Base-by-base conservation (phyloP, 371 early-diverging fungal genomes). In the Funneliformis caledonium region DNA sequence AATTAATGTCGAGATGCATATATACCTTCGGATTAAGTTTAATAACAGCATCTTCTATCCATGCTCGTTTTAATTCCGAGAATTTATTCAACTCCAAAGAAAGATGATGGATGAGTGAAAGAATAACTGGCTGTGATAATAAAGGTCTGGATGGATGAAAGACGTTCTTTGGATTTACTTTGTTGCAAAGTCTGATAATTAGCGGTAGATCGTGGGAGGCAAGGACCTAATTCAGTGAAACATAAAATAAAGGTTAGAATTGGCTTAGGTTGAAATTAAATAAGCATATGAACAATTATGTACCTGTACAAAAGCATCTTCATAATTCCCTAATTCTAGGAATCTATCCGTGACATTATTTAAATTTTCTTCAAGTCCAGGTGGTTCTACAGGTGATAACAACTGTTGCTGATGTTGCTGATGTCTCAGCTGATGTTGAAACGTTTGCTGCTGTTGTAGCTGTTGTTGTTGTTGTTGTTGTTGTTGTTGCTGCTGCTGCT, bases 101-200 rank as follows among this genome's bases (percentile, higher is more conserved):
- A 9, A 82, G 79, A n/a, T 82, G 80, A 47, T 82, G 82, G 47
- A 82, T 45, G 22, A 82, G 72, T 8, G 82, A 82, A 48, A 82
- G 70, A 10, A 82, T 60, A 19, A 82, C 82, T 22, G 80, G 79
- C 60, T 82, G 82, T 26, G 70, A 72, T 22, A 82, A 31, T 50
- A 61, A 42, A 16, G 60, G 7, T 33, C 69, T 61, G 0, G 50
- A 22, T 12, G 56, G 47, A 45, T 9, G 16, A 43, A 82, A 78
- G 10, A 82, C 73, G n/a, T 10, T 47, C 42, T 64, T 69, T 9
- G 79, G 82, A 42, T 43, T 72, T 1, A 77, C 48, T 62, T 72
- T 82, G 62, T 14, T 78, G 50, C 78, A 79, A n/a, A 82, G 64
- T 26, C 82, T 79, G 3, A 82, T 22, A 14, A 82, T 78, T 43